A percentile compares a stretch with the other conserved stretches of the same genome.
Evolutionary conservation across 2,329 filamentous ascomycete species (phyloP).

Genomic region (Gaeumannomyces sp.): DNA sequence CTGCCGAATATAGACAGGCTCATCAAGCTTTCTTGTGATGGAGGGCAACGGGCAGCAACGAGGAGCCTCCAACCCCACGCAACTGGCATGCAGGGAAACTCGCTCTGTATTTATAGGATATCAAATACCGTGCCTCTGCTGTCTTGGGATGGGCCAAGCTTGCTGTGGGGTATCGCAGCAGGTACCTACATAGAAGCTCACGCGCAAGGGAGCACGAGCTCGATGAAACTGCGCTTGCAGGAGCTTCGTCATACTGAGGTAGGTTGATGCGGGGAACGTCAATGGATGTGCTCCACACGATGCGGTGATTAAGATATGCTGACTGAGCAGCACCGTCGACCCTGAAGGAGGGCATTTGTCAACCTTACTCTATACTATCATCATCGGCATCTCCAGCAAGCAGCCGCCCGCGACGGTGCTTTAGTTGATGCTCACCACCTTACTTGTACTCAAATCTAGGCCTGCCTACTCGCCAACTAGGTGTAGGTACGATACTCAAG

Average conservation of each 20-base stretch:
- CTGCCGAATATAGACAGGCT: slow-evolving; percentile 11
- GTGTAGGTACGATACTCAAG: no score
- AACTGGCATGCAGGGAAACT: not conserved
- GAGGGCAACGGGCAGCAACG: not conserved
- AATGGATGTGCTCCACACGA: not conserved
- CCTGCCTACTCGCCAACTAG: no score
- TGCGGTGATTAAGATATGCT: not conserved
- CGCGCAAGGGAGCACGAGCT: not conserved
- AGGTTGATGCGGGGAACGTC: not conserved
- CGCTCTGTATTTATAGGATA: not conserved
- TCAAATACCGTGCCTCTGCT: not conserved
- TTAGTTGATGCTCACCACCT: no score
- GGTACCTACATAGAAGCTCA: no score
- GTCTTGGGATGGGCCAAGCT: no score
- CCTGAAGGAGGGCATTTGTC: not conserved
- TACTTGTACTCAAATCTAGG: no score
- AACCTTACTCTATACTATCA: not conserved
- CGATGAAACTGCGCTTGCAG: not conserved
- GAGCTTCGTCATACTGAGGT: not conserved
- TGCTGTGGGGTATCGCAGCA: no score
- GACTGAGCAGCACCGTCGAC: not conserved
- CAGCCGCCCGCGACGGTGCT: not conserved
- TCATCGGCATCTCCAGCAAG: not conserved
- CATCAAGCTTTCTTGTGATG: slow-evolving; percentile 12
- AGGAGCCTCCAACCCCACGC: not conserved